Base-by-base conservation (phyloP, 176 grass and related monocot genomes). In the Luzula sylvatica region DNA sequence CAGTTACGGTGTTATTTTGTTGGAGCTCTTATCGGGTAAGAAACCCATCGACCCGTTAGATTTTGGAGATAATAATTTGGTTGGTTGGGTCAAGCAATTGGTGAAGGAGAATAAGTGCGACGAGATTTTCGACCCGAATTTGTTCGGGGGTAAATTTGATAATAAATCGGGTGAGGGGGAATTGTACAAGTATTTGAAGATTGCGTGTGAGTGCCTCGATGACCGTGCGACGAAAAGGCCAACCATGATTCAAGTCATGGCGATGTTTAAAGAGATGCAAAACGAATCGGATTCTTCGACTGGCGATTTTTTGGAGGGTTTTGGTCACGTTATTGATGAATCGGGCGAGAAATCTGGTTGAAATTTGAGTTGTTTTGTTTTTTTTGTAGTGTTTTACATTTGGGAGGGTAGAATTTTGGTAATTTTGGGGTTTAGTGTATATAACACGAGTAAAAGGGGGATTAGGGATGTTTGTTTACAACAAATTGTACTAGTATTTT, bases 231-330 rank as follows among this genome's bases (percentile, higher is more conserved):
- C 58, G 23, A 72, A 49, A 12, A 80, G 92, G 38, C 92, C 92
- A 14, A 98, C 81, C 7, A 98, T 98, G 85, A 98, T 98, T 17
- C 92, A 98, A 79, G 92, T 98, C 20, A 98, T 98, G 75, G 85
- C 92, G 0, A 98, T 98, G 92, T 90, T 98, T 28, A 90, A 90
- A 43, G 92, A 98, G 65, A 75, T 87, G 8, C 81, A 98, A 43
- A 74, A 82, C 4, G 85, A 88, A 22, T 74, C 85, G 0, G 92
- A 98, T 59, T 42, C 25, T 2, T 24, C 23, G 11, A 64, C 30
- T 7, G 86, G 78, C 0, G 92, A 90, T 52, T 70, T 90, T 65
- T 73, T 90, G 0, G 85, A 98, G 12, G 75, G 78, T 0, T 67
- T 79, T 22, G 73, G 70, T 13, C 5, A 76, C 74, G 0, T 79